Base-by-base conservation (phyloP, 179 eudicot species). In the Drosera spatulata region DNA sequence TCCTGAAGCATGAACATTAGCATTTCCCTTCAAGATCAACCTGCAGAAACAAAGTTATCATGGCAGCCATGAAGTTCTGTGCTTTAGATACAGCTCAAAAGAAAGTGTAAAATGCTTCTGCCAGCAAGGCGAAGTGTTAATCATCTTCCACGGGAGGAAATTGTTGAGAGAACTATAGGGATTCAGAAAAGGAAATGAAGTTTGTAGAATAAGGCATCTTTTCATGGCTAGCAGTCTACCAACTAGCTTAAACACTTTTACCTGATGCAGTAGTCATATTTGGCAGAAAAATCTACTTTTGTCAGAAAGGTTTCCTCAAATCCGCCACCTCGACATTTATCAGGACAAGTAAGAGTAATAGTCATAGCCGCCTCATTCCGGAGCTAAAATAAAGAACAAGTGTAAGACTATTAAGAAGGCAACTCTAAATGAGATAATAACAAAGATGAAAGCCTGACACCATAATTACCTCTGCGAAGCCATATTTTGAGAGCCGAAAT, bases 251-350 rank as follows among this genome's bases (percentile, higher is more conserved):
- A 2, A 53, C 39, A 58, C 39, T 10, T 41, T 42, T 79, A 93
- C 99, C 96, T 86, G 49, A 82, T 68, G 72, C 90, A 88, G 69
- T 79, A 85, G 76, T 93, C 99, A 72, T 76, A 89, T 71, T 80
- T 93, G 50, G 81, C 88, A 75, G 96, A 81, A 63, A 80, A 82
- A 66, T 93, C 99, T 49, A 81, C 63, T 64, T 78, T 86, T 61
- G 91, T 84, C 76, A 93, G 80, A 70, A 93, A 88, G 41, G 82
- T 65, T 77, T 86, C 93, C 68, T 82, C 85, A 65, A 93, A 86
- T 60, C 95, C 95, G 61, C 80, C 80, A 73, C 81, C 93, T 67
- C 71, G 73, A 71, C 91, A 78, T 71, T 82, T 86, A 55, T 74
- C 69, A 60, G 82, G 65, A 66, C 83, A 82, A 47, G 56, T 64